Percentiles rank a stretch among this genome's conserved stretches.
phyloP scores from a whole-genome alignment of 306 rosid genomes.

The Vicia faba region DNA sequence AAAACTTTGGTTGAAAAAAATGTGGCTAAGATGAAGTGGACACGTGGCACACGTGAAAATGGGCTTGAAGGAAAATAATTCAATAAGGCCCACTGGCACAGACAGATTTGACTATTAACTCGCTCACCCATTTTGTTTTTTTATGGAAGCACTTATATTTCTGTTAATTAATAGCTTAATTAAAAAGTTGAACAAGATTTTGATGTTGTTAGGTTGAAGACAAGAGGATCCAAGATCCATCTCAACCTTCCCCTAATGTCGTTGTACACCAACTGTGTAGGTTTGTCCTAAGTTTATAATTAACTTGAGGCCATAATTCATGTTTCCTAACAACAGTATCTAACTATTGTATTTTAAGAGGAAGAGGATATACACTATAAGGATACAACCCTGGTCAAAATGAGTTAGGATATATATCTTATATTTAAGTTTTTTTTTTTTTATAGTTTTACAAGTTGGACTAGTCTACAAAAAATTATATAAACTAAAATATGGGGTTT shows the following conservation, averaged over 20 bases:
- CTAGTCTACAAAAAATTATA: background rate
- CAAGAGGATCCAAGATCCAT: slow-evolving; percentile 46
- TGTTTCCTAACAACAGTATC: slow-evolving; percentile 38
- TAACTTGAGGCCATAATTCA: slow-evolving; percentile 26
- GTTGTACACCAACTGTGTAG: slow-evolving; percentile 36
- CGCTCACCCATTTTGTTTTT: slow-evolving; percentile 15
- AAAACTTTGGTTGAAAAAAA: background rate
- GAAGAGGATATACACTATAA: background rate
- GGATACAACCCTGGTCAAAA: background rate
- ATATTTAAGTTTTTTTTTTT: background rate
- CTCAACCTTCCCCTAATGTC: slow-evolving; percentile 26
- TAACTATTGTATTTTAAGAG: slow-evolving; percentile 16
- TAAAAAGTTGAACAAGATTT: slow-evolving; percentile 19
- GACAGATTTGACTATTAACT: slow-evolving; percentile 53
- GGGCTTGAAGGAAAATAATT: slow-evolving; percentile 57
- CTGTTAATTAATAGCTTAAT: slow-evolving; percentile 20
- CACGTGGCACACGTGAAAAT: slow-evolving; percentile 69
- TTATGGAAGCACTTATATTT: slow-evolving; percentile 7
- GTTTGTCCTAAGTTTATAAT: slow-evolving; percentile 27
- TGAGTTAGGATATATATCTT: background rate
- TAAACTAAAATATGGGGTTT: too few species aligned
- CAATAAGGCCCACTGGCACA: slow-evolving; percentile 43
- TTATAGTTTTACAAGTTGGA: background rate
- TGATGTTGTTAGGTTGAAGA: slow-evolving; percentile 64
- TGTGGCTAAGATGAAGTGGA: slow-evolving; percentile 41